Evolutionary conservation across 768 basidiomycete genomes (phyloP).

Genomic region (Hygrocybe punicea): DNA sequence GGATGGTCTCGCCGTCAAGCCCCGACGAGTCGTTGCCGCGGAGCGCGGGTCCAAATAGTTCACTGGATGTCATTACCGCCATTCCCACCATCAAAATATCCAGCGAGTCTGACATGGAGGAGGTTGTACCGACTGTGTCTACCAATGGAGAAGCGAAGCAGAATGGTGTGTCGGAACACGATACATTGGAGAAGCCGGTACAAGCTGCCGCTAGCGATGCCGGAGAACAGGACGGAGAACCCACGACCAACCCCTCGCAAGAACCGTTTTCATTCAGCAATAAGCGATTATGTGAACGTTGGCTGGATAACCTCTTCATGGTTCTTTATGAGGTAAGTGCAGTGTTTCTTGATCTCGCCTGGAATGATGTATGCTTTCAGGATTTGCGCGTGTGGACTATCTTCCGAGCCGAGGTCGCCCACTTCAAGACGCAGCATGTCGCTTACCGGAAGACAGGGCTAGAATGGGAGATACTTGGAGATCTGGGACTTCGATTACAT

Average conservation of each 20-base stretch:
- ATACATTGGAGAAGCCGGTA: constrained; percentile 44
- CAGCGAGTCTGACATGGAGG: constrained; percentile 34
- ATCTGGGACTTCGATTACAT: constrained; percentile 86
- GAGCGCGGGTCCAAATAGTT: constrained; percentile 24
- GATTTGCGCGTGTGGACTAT: constrained; percentile 98
- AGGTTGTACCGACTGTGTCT: constrained; percentile 9
- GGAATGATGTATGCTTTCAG: constrained; percentile 36
- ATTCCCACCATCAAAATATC: constrained; percentile 16
- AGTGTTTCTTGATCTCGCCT: constrained; percentile 2
- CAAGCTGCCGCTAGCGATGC: constrained; percentile 53
- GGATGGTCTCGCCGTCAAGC: constrained; percentile 46
- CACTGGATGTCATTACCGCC: constrained; percentile 11
- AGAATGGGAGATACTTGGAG: constrained; percentile 98
- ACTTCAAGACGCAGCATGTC: constrained; percentile 98
- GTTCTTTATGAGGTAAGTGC: constrained; percentile 85
- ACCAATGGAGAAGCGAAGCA: constrained; percentile 31
- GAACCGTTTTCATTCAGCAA: constrained; percentile 90
- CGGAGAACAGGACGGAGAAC: constrained; percentile 37
- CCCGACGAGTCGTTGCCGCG: constrained; percentile 13
- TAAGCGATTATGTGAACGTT: constrained; percentile 94
- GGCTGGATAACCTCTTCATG: constrained; percentile 98
- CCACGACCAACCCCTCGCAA: constrained; percentile 34
- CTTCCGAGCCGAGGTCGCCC: constrained; percentile 96
- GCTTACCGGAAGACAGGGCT: constrained; percentile 95
- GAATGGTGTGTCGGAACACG: constrained; percentile 31